Conservation (phyloP, 1,284 basidiomycete genomes). For the Leccinum griseonigrum region DNA sequence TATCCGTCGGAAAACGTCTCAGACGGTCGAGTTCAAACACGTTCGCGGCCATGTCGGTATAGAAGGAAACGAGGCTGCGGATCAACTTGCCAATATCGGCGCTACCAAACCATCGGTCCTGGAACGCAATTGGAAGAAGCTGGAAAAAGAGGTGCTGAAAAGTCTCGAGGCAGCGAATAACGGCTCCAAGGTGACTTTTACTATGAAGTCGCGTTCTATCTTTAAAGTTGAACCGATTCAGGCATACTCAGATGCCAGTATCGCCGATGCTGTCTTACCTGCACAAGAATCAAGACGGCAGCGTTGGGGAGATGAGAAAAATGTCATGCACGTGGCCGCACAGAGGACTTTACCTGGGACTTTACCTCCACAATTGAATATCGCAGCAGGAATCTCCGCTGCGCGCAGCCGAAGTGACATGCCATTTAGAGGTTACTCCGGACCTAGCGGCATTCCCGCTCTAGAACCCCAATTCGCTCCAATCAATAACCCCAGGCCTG, state of each 20-base stretch:
- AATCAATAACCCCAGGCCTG: neutral
- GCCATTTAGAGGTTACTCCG: neutral
- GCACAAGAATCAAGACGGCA: neutral
- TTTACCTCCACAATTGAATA: neutral
- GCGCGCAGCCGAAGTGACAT: neutral
- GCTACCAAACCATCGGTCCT: constrained; percentile 34
- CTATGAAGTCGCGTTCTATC: neutral
- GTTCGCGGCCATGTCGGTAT: constrained; percentile 73
- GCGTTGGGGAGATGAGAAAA: neutral
- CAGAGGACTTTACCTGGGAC: neutral
- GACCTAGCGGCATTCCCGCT: neutral
- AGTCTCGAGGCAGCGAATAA: constrained; percentile 3
- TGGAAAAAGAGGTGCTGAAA: constrained; percentile 19
- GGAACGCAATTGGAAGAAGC: constrained; percentile 57
- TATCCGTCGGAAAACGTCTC: constrained; percentile 45
- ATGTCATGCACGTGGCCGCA: neutral
- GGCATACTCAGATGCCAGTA: constrained; percentile 21
- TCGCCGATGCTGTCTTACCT: neutral
- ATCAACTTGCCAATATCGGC: constrained; percentile 63
- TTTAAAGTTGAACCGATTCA: constrained; percentile 14
- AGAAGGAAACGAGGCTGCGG: constrained; percentile 78
- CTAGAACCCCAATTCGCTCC: neutral
- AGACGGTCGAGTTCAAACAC: constrained; percentile 56
- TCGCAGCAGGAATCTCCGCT: neutral
- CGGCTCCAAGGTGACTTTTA: constrained; percentile 22